A percentile compares a stretch with the other conserved stretches of the same genome.
Conservation (phyloP, 2,329 filamentous ascomycete species). For the Alternaria sp. region DNA sequence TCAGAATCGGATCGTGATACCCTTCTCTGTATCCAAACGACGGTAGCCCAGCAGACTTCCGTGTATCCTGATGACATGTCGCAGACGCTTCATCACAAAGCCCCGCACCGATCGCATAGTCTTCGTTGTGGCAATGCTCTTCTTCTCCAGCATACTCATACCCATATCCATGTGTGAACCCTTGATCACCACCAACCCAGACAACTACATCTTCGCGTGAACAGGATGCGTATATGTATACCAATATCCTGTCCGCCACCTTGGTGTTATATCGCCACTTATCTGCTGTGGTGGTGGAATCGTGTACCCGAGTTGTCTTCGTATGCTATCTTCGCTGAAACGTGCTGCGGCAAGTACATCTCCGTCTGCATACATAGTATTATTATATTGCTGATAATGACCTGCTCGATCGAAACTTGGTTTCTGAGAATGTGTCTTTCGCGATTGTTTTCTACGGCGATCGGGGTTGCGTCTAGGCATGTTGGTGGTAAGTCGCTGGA, state of each 20-base stretch:
- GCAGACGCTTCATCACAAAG: not conserved
- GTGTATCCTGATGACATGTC: not conserved
- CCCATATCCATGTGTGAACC: not conserved
- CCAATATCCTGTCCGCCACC: not conserved
- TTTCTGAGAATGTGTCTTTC: not conserved
- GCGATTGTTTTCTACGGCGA: not conserved
- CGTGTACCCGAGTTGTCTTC: slow-evolving; percentile 8
- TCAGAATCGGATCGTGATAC: not conserved
- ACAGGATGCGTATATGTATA: not conserved
- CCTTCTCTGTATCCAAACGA: not conserved
- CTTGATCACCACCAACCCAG: not conserved
- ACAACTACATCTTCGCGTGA: not conserved
- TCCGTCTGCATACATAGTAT: not conserved
- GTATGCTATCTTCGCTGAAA: slow-evolving; percentile 19
- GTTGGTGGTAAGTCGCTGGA: not conserved
- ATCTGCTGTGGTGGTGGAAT: not conserved
- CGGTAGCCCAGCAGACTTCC: not conserved
- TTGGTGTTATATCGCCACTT: not conserved
- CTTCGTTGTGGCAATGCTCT: not conserved
- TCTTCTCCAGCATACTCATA: not conserved
- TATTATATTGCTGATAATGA: not conserved
- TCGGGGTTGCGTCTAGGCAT: not conserved
- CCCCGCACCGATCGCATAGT: not conserved
- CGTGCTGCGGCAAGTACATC: not conserved
- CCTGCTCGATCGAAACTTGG: not conserved